Conservation (phyloP, 2,329 filamentous ascomycete genomes). For the Fusarium mexicanum region DNA sequence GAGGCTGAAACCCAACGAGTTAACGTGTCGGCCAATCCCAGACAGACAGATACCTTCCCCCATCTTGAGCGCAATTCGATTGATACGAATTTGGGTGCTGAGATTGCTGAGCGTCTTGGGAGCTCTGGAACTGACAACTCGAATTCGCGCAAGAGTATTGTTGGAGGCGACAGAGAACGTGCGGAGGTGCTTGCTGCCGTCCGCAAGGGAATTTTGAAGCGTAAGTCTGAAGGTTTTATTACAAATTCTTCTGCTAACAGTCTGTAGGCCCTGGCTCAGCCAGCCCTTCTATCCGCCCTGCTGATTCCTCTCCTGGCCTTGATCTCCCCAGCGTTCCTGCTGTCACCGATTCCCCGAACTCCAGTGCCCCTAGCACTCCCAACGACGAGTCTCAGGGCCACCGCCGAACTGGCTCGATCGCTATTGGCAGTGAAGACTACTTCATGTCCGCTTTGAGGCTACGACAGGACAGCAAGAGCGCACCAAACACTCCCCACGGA, state of each 20-base stretch:
- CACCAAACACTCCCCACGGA: conserved; percentile 79
- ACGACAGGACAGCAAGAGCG: conserved; percentile 79
- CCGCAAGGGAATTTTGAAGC: conserved; percentile 95
- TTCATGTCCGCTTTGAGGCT: conserved; percentile 82
- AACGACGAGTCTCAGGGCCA: conserved; percentile 78
- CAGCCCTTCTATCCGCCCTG: conserved; percentile 70
- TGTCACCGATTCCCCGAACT: conserved; percentile 80
- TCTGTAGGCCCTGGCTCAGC: conserved; percentile 66
- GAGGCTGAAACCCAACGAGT: conserved; percentile 90
- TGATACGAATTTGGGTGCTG: conserved; percentile 66
- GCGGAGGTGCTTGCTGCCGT: conserved; percentile 92
- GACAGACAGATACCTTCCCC: conserved; percentile 77
- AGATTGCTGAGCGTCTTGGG: conserved; percentile 61
- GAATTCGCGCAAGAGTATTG: conserved; percentile 81
- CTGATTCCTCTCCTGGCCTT: conserved; percentile 65
- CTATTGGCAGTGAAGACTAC: conserved; percentile 87
- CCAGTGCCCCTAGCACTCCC: conserved; percentile 88
- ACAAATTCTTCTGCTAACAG: conserved; percentile 23
- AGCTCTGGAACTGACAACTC: conserved; percentile 70
- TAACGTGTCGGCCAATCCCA: conserved; percentile 77
- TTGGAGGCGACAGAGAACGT: conserved; percentile 88
- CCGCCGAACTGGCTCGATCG: conserved; percentile 73
- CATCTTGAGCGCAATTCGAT: conserved; percentile 85
- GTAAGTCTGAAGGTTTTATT: conserved; percentile 56
- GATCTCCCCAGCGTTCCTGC: conserved; percentile 70